phyloP scores from a whole-genome alignment of 1,139 yeast species.

The Hyphopichia buzzinii region DNA sequence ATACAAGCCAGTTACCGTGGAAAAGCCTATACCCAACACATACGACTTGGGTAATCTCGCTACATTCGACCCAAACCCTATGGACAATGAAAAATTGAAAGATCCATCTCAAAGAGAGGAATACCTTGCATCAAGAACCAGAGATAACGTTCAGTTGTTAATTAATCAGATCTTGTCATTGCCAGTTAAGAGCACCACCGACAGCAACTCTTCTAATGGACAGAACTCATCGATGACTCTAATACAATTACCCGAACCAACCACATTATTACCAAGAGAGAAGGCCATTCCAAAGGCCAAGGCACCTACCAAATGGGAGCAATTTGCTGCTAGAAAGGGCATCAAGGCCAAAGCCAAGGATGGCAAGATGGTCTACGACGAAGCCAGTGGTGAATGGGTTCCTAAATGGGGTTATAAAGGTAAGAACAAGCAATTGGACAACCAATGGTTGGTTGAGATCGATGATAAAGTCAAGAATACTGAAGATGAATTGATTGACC shows the following conservation, averaged over 20 bases:
- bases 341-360: constrained; percentile 86
- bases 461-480: constrained; percentile 70
- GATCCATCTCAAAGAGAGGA: constrained; percentile 58
- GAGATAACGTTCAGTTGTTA: constrained; percentile 90
- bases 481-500: constrained; percentile 76
- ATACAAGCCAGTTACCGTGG: constrained; percentile 76
- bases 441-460: constrained; percentile 96
- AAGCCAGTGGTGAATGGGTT: constrained; percentile 90
- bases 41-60: constrained; percentile 87
- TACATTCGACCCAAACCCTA: constrained; percentile 82
- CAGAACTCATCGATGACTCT: constrained; percentile 79
- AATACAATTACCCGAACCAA: constrained; percentile 81
- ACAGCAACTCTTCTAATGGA: constrained; percentile 58
- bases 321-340: constrained; percentile 93
- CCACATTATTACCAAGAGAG: constrained; percentile 86
- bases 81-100: constrained; percentile 57
- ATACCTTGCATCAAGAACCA: constrained; percentile 63
- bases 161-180: constrained; percentile 87
- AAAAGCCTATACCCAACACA: constrained; percentile 80
- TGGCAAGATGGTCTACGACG: constrained; percentile 89
- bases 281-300: constrained; percentile 91
- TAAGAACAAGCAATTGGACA: constrained; percentile 78
- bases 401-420: constrained; percentile 99
- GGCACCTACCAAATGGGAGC: constrained; percentile 94
- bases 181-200: constrained; percentile 84